Base-by-base conservation (phyloP, 179 eudicot genomes). In the Heliamphora pulchella region DNA sequence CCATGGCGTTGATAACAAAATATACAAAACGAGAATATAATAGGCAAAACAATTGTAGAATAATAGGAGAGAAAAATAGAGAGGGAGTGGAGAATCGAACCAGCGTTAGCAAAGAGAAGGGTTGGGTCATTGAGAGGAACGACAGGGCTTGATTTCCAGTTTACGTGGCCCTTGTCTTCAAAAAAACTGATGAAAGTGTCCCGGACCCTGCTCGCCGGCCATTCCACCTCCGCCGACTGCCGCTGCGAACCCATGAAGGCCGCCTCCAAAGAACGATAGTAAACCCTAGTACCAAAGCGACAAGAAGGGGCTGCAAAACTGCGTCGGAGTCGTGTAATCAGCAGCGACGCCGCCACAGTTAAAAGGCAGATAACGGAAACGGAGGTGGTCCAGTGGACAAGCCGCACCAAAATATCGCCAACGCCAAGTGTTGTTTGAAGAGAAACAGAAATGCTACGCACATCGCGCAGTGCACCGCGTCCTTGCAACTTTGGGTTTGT, bases 81-180 rank as follows among this genome's bases (percentile, higher is more conserved):
- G 9, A 8, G 71, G 2, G 18, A 44, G 31, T 20, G 0, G n/a
- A 8, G 31, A 6, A 39, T 80, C 91, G 1, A 78, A 96, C 99
- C 99, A 41, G 99, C 97, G 82, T 96, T 96, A 18, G 99, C 97
- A 71, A 96, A 96, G 71, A 96, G 92, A 63, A 96, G 93, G 22
- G 99, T 92, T 4, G 99, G 99, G 74, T 96, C 99, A 85, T 94
- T 92, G 61, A 80, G 82, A 77, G 99, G 99, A 75, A 96, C 99
- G 80, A 96, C 99, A 13, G 99, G 98, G 79, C 98, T 92, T 0
- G 99, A 96, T 82, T 82, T 88, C 96, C 97, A 94, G 79, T 85
- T 75, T 0, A 83, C 86, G 46, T 96, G 99, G 1, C 8, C 70
- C 67, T 90, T 93, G 14, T 66, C 87, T 80, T 92, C 85, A 72